A percentile compares a stretch with the other conserved stretches of the same genome.
These are phyloP conservation scores for Fimicolochytrium jonesii DNA, from an alignment of 192 early-diverging fungal genomes.

Conservation along the genomic window DNA sequence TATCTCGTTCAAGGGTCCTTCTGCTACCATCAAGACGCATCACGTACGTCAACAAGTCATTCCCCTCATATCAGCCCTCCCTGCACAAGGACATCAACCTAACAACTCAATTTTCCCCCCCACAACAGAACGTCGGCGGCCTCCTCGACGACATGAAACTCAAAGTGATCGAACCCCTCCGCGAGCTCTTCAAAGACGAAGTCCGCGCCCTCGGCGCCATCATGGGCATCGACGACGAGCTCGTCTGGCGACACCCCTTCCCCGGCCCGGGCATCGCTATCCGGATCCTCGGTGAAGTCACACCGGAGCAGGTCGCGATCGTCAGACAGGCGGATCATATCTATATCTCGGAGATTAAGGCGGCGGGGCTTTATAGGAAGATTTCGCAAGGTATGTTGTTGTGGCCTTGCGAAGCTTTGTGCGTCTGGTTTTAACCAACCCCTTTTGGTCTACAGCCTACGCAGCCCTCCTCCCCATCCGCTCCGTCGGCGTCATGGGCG, in stretches of 20 bases:
- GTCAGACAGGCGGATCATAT: slow-evolving; percentile 93
- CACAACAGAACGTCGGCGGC: slow-evolving; percentile 95
- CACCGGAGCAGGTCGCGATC: slow-evolving; percentile 88
- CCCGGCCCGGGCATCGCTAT: slow-evolving; percentile 99
- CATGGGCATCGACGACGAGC: slow-evolving; percentile 85
- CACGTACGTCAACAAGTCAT: slow-evolving; percentile 53
- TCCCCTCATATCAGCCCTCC: no score
- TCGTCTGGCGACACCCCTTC: slow-evolving; percentile 99
- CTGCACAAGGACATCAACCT: no score
- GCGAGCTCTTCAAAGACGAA: slow-evolving; percentile 99
- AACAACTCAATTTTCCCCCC: no score
- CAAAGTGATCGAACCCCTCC: slow-evolving; percentile 96
- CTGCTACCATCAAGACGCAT: slow-evolving; percentile 98
- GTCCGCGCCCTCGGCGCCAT: slow-evolving; percentile 92
- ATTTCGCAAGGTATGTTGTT: slow-evolving; percentile 72
- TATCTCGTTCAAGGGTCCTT: slow-evolving; percentile 98
- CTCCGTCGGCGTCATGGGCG: slow-evolving; percentile 99
- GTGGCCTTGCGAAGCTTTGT: background rate
- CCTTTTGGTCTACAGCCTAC: slow-evolving; percentile 60
- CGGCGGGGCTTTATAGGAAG: slow-evolving; percentile 92
- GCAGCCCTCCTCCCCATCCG: slow-evolving; percentile 91
- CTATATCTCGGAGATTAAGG: slow-evolving; percentile 99
- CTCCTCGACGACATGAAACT: slow-evolving; percentile 94
- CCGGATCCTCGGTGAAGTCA: slow-evolving; percentile 94
- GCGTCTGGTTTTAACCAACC: background rate